Conservation (phyloP, 2,329 filamentous ascomycete species). For the Botrytis deweyae region DNA sequence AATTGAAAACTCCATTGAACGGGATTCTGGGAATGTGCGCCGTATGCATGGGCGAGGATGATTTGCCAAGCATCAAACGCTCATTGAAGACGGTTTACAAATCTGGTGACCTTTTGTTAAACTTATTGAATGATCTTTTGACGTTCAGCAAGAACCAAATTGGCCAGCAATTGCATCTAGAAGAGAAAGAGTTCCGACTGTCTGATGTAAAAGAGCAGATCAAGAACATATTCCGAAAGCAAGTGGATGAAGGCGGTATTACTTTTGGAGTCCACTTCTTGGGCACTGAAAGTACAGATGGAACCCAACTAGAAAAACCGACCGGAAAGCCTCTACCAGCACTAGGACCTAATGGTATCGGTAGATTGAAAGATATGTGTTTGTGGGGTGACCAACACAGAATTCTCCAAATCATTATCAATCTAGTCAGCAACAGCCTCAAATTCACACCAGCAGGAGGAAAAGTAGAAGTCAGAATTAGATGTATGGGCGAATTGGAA, state of each 20-base stretch:
- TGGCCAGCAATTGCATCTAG: conserved; percentile 75
- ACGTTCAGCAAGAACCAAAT: conserved; percentile 97
- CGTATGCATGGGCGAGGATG: conserved; percentile 89
- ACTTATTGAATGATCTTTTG: conserved; percentile 83
- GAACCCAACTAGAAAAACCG: conserved; percentile 22
- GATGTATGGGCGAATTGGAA: conserved; percentile 61
- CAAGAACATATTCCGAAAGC: conserved; percentile 78
- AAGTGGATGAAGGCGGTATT: conserved; percentile 77
- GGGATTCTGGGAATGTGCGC: conserved; percentile 94
- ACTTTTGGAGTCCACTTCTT: conserved; percentile 71
- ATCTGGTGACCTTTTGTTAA: conserved; percentile 78
- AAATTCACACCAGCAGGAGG: conserved; percentile 85
- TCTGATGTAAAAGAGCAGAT: conserved; percentile 83
- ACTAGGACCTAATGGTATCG: conserved; percentile 63
- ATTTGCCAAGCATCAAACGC: conserved; percentile 73
- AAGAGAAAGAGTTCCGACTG: conserved; percentile 81
- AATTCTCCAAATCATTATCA: conserved; percentile 90
- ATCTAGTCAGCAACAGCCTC: conserved; percentile 84
- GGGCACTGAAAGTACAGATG: conserved; percentile 45
- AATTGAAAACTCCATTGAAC: conserved; percentile 68
- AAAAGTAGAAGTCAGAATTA: conserved; percentile 72
- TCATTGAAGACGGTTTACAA: conserved; percentile 88
- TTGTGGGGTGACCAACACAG: conserved; percentile 91
- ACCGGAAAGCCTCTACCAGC: conserved; percentile 48
- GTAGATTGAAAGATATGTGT: conserved; percentile 75